Percentiles rank a stretch among this genome's conserved stretches.
Conservation (phyloP, 2,329 filamentous ascomycete genomes). For the Alternaria rosae region DNA sequence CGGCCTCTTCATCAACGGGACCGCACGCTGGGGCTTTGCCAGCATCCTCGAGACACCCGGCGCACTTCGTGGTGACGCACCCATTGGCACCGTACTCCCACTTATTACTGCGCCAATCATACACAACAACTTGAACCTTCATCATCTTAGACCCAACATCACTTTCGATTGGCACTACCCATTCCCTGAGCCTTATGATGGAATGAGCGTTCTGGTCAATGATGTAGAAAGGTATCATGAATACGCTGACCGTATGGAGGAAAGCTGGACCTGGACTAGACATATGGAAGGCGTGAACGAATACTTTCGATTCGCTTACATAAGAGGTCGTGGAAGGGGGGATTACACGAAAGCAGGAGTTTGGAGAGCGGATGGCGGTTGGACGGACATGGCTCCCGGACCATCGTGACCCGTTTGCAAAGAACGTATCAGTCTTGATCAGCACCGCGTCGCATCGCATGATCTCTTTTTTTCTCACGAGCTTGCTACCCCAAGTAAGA, state of each 20-base stretch:
- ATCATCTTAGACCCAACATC: slow-evolving; percentile 60
- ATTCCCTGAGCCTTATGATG: slow-evolving; percentile 67
- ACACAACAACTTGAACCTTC: slow-evolving; percentile 54
- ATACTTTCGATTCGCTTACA: slow-evolving; percentile 80
- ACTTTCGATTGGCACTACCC: slow-evolving; percentile 66
- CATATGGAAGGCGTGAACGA: slow-evolving; percentile 61
- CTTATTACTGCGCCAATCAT: slow-evolving; percentile 50
- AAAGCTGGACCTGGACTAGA: slow-evolving; percentile 67
- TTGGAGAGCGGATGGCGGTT: slow-evolving; percentile 70
- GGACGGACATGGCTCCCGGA: slow-evolving; percentile 70
- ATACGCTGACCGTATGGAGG: slow-evolving; percentile 61
- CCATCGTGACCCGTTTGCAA: slow-evolving; percentile 44
- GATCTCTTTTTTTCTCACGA: background rate
- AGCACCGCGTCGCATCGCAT: background rate
- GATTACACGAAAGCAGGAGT: slow-evolving; percentile 80
- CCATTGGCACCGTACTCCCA: slow-evolving; percentile 67
- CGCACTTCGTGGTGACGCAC: slow-evolving; percentile 67
- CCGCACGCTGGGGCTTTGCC: slow-evolving; percentile 93
- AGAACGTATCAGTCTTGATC: background rate
- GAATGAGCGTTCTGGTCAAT: slow-evolving; percentile 81
- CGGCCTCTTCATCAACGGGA: slow-evolving; percentile 91
- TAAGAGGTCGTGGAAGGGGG: slow-evolving; percentile 68
- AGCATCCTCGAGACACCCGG: slow-evolving; percentile 82
- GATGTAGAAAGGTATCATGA: slow-evolving; percentile 82
- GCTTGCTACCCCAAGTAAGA: background rate